Evolutionary conservation across 2,329 filamentous ascomycete genomes (phyloP).

Genomic region (Cercospora sp.): DNA sequence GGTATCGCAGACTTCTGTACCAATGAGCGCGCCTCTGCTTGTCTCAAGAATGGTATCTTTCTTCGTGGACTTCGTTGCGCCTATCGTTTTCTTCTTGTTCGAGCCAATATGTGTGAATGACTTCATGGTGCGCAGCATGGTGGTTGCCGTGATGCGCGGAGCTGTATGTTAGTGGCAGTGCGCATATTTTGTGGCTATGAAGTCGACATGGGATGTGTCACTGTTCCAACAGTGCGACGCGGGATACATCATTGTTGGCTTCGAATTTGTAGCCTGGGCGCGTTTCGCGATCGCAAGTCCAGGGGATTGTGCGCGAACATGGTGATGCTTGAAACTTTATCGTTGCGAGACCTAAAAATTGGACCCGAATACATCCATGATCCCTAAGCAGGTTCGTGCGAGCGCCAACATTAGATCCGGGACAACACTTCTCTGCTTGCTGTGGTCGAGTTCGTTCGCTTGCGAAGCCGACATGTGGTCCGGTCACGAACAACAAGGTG

Average conservation of each 20-base stretch:
- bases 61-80: slow-evolving; percentile 16
- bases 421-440: background rate
- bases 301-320: background rate
- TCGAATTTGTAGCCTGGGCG: background rate
- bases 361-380: background rate
- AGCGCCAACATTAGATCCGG: background rate
- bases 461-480: background rate
- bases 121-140: slow-evolving; percentile 19
- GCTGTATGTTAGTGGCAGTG: background rate
- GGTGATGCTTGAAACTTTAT: background rate
- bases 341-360: slow-evolving; percentile 1
- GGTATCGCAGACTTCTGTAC: slow-evolving; percentile 22
- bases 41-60: slow-evolving; percentile 20
- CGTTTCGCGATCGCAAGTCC: slow-evolving; percentile 1
- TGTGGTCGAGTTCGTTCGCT: background rate
- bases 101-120: slow-evolving; percentile 14
- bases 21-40: slow-evolving; percentile 22
- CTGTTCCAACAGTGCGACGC: background rate
- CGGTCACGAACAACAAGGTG: background rate
- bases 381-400: background rate
- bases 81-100: slow-evolving; percentile 15
- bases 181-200: background rate
- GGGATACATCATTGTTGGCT: background rate
- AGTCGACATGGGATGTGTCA: background rate
- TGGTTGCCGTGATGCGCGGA: background rate